Percentiles rank a stretch among this genome's conserved stretches.
Evolutionary conservation across 2,329 filamentous ascomycete genomes (phyloP).

Genomic region (Clarireedia paspali): DNA sequence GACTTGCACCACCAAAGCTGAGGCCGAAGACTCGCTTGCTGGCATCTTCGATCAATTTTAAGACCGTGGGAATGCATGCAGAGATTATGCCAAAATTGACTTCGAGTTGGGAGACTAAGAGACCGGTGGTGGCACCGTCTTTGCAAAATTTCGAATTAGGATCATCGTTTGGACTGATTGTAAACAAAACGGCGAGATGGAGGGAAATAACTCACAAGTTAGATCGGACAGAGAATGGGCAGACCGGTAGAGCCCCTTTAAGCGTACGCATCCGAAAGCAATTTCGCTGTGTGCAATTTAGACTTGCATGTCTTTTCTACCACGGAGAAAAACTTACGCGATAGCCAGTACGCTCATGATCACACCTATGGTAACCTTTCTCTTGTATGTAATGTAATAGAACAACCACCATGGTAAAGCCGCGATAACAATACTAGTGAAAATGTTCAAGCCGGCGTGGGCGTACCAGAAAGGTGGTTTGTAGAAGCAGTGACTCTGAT

Average conservation of each 20-base stretch:
- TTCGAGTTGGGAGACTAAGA: constrained; percentile 12
- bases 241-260: background rate
- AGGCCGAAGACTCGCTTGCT: constrained; percentile 3
- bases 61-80: constrained; percentile 12
- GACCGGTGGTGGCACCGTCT: constrained; percentile 8
- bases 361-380: constrained; percentile 8
- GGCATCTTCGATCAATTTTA: constrained; percentile 10
- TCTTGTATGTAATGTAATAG: constrained; percentile 9
- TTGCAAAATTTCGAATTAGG: background rate
- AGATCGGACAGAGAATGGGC: background rate
- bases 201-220: background rate
- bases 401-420: constrained; percentile 10
- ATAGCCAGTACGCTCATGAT: constrained; percentile 9
- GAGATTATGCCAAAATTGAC: constrained; percentile 14
- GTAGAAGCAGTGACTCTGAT: constrained; percentile 12
- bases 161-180: background rate
- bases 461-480: constrained; percentile 14
- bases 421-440: constrained; percentile 7
- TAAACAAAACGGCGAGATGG: no score
- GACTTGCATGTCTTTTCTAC: background rate
- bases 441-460: constrained; percentile 12
- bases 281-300: background rate
- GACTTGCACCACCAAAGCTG: background rate
- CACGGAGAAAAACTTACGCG: background rate
- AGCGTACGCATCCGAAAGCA: background rate